phyloP scores from a whole-genome alignment of 2,329 filamentous ascomycete genomes.

The Cercospora sp. region DNA sequence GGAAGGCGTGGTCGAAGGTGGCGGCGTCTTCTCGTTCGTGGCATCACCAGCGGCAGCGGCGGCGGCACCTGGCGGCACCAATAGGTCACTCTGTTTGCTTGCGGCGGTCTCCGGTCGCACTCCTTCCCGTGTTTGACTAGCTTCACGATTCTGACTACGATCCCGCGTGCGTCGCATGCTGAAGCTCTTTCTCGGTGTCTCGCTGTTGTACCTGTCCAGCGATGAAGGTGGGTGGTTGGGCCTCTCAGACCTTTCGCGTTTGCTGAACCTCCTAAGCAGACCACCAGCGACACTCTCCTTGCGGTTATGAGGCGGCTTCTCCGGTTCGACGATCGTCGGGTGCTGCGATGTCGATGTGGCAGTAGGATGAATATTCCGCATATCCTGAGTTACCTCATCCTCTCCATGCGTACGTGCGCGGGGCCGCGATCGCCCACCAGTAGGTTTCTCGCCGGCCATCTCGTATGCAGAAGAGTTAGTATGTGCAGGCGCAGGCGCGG shows the following conservation, averaged over 20 bases:
- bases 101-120: constrained; percentile 56
- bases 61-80: constrained; percentile 60
- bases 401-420: constrained; percentile 92
- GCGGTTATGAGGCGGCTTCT: constrained; percentile 54
- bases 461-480: constrained; percentile 85
- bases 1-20: neutral
- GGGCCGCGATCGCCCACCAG: constrained; percentile 77
- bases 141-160: constrained; percentile 43
- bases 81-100: constrained; percentile 61
- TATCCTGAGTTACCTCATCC: constrained; percentile 76
- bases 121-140: constrained; percentile 42
- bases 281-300: constrained; percentile 87
- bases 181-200: constrained; percentile 81
- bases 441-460: constrained; percentile 84
- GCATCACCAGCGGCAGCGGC: constrained; percentile 50
- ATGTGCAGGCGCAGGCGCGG: constrained; percentile 80
- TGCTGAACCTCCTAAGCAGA: constrained; percentile 86
- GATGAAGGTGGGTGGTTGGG: constrained; percentile 70
- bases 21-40: constrained; percentile 35
- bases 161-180: constrained; percentile 69
- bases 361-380: constrained; percentile 65
- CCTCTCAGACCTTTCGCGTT: constrained; percentile 66
- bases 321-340: constrained; percentile 48
- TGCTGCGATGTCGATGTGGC: constrained; percentile 51
- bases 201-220: constrained; percentile 73